phyloP scores from a whole-genome alignment of 1,284 basidiomycete species.

The Pholiota adiposa region DNA sequence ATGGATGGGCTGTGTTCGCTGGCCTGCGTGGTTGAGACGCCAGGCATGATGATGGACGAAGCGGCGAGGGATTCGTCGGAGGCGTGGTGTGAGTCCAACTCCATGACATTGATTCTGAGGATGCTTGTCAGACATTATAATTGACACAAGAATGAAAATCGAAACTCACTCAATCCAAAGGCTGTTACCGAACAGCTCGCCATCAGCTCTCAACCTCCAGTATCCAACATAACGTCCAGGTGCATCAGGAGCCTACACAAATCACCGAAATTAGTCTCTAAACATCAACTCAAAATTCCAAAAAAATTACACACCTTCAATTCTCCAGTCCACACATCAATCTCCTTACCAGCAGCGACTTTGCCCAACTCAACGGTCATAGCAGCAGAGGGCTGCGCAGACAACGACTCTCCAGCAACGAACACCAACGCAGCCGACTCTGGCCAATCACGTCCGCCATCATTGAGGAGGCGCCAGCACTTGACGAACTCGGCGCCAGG shows the following conservation, averaged over 20 bases:
- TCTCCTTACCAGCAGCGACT: constrained; percentile 56
- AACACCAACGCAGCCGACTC: constrained; percentile 66
- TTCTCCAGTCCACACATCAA: constrained; percentile 73
- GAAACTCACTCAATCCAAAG: constrained; percentile 72
- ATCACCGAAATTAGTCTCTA: neutral
- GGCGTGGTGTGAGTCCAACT: constrained; percentile 43
- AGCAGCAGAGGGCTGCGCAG: constrained; percentile 1
- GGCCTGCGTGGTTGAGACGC: constrained; percentile 21
- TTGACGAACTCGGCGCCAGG: constrained; percentile 86
- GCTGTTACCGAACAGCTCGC: constrained; percentile 69
- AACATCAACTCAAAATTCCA: neutral
- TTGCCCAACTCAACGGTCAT: constrained; percentile 49
- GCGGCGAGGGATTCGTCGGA: constrained; percentile 60
- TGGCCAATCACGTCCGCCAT: constrained; percentile 69
- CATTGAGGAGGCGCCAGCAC: constrained; percentile 76
- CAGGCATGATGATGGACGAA: constrained; percentile 65
- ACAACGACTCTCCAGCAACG: constrained; percentile 64
- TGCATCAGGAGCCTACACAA: constrained; percentile 65
- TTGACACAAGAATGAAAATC: neutral
- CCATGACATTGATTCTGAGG: constrained; percentile 65
- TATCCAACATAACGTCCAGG: constrained; percentile 76
- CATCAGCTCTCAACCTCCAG: constrained; percentile 71
- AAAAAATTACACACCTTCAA: constrained; percentile 53
- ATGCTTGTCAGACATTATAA: neutral
- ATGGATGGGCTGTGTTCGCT: constrained; percentile 24